Evolutionary conservation across 2,329 filamentous ascomycete genomes (phyloP).

Genomic region (Aspergillus niger): DNA sequence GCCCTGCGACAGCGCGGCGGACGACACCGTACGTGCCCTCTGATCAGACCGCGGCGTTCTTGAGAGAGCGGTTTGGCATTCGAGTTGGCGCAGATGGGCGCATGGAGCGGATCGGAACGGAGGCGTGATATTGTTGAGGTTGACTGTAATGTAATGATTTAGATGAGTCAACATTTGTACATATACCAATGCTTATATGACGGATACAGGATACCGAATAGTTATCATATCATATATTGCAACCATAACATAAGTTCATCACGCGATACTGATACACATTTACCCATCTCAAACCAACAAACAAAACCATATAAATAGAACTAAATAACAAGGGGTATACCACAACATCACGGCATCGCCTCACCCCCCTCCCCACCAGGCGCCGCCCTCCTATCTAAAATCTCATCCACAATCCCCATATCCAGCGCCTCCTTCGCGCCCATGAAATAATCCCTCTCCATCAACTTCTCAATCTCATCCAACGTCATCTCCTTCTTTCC

Average conservation of each 20-base stretch:
- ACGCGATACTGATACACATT: not conserved
- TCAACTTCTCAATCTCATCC: slow-evolving; percentile 86
- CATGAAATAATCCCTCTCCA: slow-evolving; percentile 97
- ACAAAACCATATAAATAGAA: not conserved
- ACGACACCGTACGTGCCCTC: slow-evolving; percentile 32
- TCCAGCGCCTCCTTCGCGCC: slow-evolving; percentile 84
- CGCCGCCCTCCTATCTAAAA: slow-evolving; percentile 58
- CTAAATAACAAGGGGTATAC: not conserved
- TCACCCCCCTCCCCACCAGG: slow-evolving; percentile 26
- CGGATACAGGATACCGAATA: not conserved
- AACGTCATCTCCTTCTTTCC: slow-evolving; percentile 66
- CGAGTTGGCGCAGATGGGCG: slow-evolving; percentile 39
- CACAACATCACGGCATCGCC: slow-evolving; percentile 19
- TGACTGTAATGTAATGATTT: not conserved
- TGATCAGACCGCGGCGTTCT: slow-evolving; percentile 38
- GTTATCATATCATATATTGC: not conserved
- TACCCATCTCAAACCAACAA: not conserved
- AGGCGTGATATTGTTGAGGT: not conserved
- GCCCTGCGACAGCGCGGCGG: slow-evolving; percentile 23
- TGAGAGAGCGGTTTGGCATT: slow-evolving; percentile 42
- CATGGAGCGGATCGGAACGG: slow-evolving; percentile 31
- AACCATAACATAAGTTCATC: not conserved
- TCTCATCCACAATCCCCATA: slow-evolving; percentile 88
- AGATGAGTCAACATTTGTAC: not conserved
- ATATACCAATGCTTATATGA: not conserved